These are phyloP conservation scores for Suhomyces pyralidae DNA, from an alignment of 805 yeast genomes.

Conservation along the genomic window DNA sequence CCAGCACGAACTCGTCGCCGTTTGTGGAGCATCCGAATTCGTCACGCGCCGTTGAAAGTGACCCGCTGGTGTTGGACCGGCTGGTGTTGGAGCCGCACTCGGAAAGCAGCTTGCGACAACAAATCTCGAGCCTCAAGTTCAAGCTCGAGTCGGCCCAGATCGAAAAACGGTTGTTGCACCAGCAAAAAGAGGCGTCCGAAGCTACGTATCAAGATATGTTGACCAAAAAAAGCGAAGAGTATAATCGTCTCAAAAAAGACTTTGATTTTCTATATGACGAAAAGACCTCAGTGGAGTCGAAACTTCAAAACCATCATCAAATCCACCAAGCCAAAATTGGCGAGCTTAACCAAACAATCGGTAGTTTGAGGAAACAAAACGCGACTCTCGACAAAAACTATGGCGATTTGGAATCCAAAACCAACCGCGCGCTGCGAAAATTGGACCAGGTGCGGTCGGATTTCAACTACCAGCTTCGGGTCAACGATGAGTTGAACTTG, in stretches of 20 bases:
- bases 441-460: constrained; percentile 37
- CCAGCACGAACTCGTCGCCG: constrained; percentile 17
- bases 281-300: constrained; percentile 30
- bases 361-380: constrained; percentile 18
- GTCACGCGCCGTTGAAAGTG: not conserved
- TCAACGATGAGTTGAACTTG: constrained; percentile 38
- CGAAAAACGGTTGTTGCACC: constrained; percentile 31
- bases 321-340: constrained; percentile 18
- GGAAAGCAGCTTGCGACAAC: constrained; percentile 15
- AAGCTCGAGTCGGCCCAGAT: constrained; percentile 30
- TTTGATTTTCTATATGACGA: constrained; percentile 36
- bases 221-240: constrained; percentile 31
- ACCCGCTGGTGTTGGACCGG: not conserved
- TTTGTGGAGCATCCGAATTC: constrained; percentile 25
- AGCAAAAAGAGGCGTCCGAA: constrained; percentile 23
- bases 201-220: constrained; percentile 25
- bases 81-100: constrained; percentile 2
- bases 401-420: constrained; percentile 19
- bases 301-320: constrained; percentile 28
- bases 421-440: constrained; percentile 20
- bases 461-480: constrained; percentile 28
- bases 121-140: constrained; percentile 28
- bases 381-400: constrained; percentile 8
- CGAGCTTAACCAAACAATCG: constrained; percentile 17
- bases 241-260: constrained; percentile 30